Evolutionary conservation across 352 stramenopile species (phyloP).

Genomic region (Blastocystis sp.): DNA sequence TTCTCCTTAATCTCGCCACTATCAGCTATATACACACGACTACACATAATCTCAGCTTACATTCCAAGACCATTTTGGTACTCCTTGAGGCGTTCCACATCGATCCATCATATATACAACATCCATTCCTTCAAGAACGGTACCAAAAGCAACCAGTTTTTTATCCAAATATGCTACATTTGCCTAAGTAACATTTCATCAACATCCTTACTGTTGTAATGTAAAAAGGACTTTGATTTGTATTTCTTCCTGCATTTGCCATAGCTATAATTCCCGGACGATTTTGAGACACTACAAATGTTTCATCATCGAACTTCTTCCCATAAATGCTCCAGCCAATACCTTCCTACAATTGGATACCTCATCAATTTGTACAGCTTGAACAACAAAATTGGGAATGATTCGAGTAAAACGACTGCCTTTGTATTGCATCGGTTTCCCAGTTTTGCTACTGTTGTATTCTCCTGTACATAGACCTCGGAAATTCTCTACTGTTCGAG

Average conservation of each 20-base stretch:
- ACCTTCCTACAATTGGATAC: neutral
- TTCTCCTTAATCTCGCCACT: neutral
- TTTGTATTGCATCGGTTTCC: conserved; percentile 32
- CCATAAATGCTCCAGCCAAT: conserved; percentile 48
- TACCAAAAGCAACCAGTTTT: conserved; percentile 53
- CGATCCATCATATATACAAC: conserved; percentile 53
- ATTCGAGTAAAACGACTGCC: conserved; percentile 46
- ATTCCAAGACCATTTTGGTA: neutral
- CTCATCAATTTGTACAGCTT: neutral
- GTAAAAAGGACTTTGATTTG: conserved; percentile 38
- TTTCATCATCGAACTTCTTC: conserved; percentile 51
- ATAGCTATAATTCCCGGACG: conserved; percentile 38
- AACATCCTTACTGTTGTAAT: neutral
- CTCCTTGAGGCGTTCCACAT: neutral
- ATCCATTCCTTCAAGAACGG: conserved; percentile 52
- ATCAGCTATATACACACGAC: conserved; percentile 9
- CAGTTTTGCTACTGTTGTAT: neutral
- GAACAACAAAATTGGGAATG: conserved; percentile 42
- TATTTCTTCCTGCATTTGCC: conserved; percentile 49
- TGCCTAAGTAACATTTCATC: neutral
- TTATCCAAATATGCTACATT: conserved; percentile 55
- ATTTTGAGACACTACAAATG: conserved; percentile 48
- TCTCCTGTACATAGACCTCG: conserved; percentile 50
- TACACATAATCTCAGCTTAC: neutral
- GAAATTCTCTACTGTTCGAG: conserved; percentile 22